Percentiles rank a stretch among this genome's conserved stretches.
Evolutionary conservation across 2,329 filamentous ascomycete genomes (phyloP).

Genomic region (Pseudogymnoascus sp.): DNA sequence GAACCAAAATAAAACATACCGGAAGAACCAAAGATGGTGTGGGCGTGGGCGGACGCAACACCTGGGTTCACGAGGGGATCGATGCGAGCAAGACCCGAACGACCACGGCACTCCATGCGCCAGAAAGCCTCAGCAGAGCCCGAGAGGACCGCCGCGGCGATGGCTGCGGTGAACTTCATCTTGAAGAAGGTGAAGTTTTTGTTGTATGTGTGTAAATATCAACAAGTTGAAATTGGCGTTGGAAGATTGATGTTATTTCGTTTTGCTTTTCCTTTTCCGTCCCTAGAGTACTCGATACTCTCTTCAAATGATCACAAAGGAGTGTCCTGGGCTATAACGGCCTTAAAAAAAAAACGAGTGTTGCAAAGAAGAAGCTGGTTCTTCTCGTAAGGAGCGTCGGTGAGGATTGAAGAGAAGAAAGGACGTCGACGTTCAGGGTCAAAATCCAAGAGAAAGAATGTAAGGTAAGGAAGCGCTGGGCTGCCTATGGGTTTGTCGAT

Average conservation of each 20-base stretch:
- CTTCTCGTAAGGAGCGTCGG: neutral
- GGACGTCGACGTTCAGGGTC: neutral
- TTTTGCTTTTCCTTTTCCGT: neutral
- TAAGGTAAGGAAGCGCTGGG: neutral
- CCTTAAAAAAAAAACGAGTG: neutral
- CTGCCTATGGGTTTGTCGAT: neutral
- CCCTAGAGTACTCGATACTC: neutral
- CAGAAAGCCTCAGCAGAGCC: slow-evolving; percentile 60
- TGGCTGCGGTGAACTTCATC: slow-evolving; percentile 4
- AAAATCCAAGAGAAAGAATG: neutral
- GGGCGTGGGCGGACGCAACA: slow-evolving; percentile 54
- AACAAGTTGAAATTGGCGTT: neutral
- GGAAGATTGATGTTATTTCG: neutral
- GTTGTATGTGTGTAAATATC: neutral
- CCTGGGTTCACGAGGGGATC: slow-evolving; percentile 68
- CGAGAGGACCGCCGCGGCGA: neutral
- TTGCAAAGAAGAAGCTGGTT: neutral
- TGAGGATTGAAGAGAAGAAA: neutral
- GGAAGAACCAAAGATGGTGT: slow-evolving; percentile 66
- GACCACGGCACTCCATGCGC: slow-evolving; percentile 77
- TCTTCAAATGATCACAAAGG: neutral
- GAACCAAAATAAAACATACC: slow-evolving; percentile 45
- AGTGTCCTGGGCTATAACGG: neutral
- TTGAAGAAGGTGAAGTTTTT: neutral
- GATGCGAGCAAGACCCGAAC: slow-evolving; percentile 60